phyloP scores from a whole-genome alignment of 225 moss, liverwort and hornwort genomes.

The Thuidium tamariscinum region DNA sequence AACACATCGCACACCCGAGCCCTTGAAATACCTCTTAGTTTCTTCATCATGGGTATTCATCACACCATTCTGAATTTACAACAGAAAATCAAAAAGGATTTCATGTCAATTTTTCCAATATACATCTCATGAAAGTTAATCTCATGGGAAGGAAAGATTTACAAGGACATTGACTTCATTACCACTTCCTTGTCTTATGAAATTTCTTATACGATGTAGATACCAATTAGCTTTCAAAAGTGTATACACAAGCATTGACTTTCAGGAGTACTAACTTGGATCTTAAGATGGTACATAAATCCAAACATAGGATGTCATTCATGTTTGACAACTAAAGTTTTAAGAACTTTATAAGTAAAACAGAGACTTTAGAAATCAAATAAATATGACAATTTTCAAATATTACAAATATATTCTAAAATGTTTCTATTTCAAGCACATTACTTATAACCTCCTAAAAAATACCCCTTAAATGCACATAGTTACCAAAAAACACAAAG shows the following conservation, averaged over 20 bases:
- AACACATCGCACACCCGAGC: conserved; percentile 29
- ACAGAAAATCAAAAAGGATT: background rate
- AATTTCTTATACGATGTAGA: background rate
- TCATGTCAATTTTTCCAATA: background rate
- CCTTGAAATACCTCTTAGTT: conserved; percentile 38
- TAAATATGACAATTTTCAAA: background rate
- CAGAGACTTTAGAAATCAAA: background rate
- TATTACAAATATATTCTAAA: background rate
- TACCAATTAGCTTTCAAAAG: background rate
- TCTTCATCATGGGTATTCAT: conserved; percentile 55
- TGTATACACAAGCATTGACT: background rate
- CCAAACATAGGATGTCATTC: background rate
- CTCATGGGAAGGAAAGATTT: background rate
- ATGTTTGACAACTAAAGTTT: background rate
- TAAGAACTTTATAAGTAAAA: background rate
- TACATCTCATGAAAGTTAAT: background rate
- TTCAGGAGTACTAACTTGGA: background rate
- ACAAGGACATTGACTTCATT: background rate
- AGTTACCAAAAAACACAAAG: background rate
- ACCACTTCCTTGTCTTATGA: background rate
- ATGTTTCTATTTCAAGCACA: background rate
- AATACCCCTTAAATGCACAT: rapidly evolving
- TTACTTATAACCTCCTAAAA: background rate
- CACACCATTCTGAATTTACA: conserved; percentile 19
- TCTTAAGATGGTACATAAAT: background rate